Conservation (phyloP, 164 flowering plant species). For the Magnolia sinica region DNA sequence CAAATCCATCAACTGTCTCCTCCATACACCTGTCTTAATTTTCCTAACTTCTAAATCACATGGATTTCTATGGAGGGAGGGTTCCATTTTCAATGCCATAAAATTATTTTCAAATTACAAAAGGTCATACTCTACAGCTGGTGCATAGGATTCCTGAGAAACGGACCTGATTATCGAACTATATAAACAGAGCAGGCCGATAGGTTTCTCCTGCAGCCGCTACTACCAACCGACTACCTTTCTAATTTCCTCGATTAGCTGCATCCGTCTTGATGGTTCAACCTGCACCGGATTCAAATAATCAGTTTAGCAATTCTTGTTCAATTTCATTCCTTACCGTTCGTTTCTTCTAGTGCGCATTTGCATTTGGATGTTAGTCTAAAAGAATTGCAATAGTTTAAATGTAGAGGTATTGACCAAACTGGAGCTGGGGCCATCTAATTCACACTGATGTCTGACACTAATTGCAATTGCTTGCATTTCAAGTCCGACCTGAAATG, state of each 20-base stretch:
- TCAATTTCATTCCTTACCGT: background rate
- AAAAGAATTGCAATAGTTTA: background rate
- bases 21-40: too few relatives aligned
- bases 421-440: background rate
- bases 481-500: too few relatives aligned
- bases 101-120: background rate
- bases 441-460: background rate
- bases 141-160: background rate
- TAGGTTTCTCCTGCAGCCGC: background rate
- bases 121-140: background rate
- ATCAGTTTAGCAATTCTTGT: background rate
- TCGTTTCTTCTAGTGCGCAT: too few relatives aligned
- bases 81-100: background rate
- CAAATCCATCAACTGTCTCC: too few relatives aligned
- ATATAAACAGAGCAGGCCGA: background rate
- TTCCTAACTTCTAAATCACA: background rate
- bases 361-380: too few relatives aligned
- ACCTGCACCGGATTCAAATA: slow-evolving; percentile 26
- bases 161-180: background rate
- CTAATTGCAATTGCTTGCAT: background rate
- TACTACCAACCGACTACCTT: slow-evolving; percentile 17
- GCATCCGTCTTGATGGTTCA: slow-evolving; percentile 23
- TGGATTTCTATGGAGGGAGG: background rate
- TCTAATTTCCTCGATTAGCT: slow-evolving; percentile 27
- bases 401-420: background rate